Base-by-base conservation (phyloP, 2,329 filamentous ascomycete species). In the Cercospora citrullina region DNA sequence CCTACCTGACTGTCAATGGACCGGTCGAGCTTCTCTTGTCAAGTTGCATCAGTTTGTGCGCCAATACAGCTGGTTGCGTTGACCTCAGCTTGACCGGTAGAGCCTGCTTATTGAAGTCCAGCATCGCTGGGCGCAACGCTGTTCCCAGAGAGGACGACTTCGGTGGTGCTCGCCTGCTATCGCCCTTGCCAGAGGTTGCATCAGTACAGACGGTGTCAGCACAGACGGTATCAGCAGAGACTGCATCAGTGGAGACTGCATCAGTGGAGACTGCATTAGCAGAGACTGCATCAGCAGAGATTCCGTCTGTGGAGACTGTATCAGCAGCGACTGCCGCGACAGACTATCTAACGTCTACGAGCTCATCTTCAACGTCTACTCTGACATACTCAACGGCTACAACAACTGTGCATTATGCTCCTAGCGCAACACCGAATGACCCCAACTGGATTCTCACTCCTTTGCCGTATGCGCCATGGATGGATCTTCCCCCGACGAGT, bases 11-110 rank as follows among this genome's bases (percentile, higher is more conserved):
- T 39, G 36, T 39, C 36, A 39, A 14, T 39, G 36, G 36, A 39
- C 36, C 36, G 14, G 36, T 39, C 1, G 36, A 39, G 36, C 36
- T 39, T 39, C 36, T 39, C 5, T 39, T 39, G 36, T 60, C 69
- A 23, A 67, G 66, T 7, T 76, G 75, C 39, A 71, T 76, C 48
- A 69, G 70, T n/a, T 66, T 66, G 14, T 76, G 75, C 59, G 71
- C 69, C 58, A 66, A 65, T 16, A 70, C 69, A 3, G 42, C 42
- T 33, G 66, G 67, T 51, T 76, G 75, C 60, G 68, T 75, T 7
- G 74, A 73, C 57, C 68, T 75, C 28, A 72, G 71, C 5, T 58
- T 75, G 31, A 72, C 67, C 7, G 74, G 74, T 5, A 36, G 60
- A 14, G 55, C 60, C 14, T 67, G 65, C 55, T 67, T 64, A 4